Base-by-base conservation (phyloP, 2,329 filamentous ascomycete genomes). In the Bipolaris bicolor region DNA sequence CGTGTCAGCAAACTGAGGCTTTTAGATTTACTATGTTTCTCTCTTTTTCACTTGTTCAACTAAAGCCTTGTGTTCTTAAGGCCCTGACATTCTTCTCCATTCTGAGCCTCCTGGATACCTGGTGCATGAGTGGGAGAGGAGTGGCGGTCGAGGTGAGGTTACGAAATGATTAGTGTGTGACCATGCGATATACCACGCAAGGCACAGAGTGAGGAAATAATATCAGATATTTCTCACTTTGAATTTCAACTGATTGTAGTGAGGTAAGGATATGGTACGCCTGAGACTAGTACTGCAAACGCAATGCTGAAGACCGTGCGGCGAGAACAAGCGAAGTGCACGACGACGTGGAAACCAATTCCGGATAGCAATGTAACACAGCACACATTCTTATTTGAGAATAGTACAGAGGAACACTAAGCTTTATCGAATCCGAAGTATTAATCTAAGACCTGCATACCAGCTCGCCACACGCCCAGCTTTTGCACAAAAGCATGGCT, bases 131-230 rank as follows among this genome's bases (percentile, higher is more conserved):
- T 59, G 57, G 41, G 1, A 63, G 65, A 4, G 55, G 52, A 15
- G 67, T 66, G 7, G 60, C 61, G 22, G 65, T 64, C n/a, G 48
- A 65, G 47, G 67, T 62, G 7, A 63, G 51, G 40, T 60, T 68
- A 43, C 51, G 44, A 10, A 68, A 63, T 58, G 59, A 63, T 40
- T 64, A 61, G 7, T 52, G 48, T 37, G 29, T 57, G 41, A 61
- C 57, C 3, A 61, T 49, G 26, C 67, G 65, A 64, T 62, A 61
- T 53, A 53, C 67, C 3, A 58, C 60, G n/a, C 63, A 18, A 18
- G 44, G 26, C 34, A 29, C 36, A 13, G 7, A 26, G 31, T 46
- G 24, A 46, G 13, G 77, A 83, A 10, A 16, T 18, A 18, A n/a
- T 9, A 18, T 1, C 3, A 39, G 13, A 2, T 7, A 39, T 5